These are phyloP conservation scores for Yarrowia sp. DNA, from an alignment of 805 yeast species.

Conservation along the genomic window DNA sequence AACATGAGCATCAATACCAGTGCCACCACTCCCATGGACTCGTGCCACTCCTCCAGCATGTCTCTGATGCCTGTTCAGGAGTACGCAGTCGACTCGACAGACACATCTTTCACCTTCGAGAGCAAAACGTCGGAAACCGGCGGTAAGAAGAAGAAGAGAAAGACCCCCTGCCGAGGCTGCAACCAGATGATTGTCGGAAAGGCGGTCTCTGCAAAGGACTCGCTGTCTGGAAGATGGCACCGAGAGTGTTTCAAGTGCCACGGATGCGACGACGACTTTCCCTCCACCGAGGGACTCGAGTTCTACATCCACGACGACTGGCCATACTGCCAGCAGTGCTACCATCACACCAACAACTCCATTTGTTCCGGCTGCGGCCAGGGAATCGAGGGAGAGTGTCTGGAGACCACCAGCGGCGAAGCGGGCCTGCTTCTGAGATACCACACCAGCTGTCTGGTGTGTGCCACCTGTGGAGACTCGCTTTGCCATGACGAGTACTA, in stretches of 20 bases:
- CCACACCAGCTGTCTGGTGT: conserved; percentile 75
- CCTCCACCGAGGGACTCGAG: conserved; percentile 44
- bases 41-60: conserved; percentile 10
- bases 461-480: conserved; percentile 61
- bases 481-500: conserved; percentile 49
- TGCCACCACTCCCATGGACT: conserved; percentile 38
- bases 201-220: conserved; percentile 82
- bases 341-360: conserved; percentile 76
- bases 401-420: conserved; percentile 57
- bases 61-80: conserved; percentile 30
- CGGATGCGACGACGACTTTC: conserved; percentile 62
- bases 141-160: conserved; percentile 19
- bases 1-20: conserved; percentile 25
- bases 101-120: conserved; percentile 26
- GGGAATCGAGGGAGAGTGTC: conserved; percentile 91
- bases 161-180: conserved; percentile 72
- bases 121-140: conserved; percentile 1
- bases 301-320: conserved; percentile 74
- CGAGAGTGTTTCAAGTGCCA: conserved; percentile 81
- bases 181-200: conserved; percentile 60
- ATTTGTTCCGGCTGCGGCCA: conserved; percentile 70
- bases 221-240: conserved; percentile 89
- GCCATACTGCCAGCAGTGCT: conserved; percentile 83
- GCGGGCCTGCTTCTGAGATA: conserved; percentile 68
- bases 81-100: conserved; percentile 17